phyloP scores from a whole-genome alignment of 352 stramenopile species.

The Pythium phragmitis region DNA sequence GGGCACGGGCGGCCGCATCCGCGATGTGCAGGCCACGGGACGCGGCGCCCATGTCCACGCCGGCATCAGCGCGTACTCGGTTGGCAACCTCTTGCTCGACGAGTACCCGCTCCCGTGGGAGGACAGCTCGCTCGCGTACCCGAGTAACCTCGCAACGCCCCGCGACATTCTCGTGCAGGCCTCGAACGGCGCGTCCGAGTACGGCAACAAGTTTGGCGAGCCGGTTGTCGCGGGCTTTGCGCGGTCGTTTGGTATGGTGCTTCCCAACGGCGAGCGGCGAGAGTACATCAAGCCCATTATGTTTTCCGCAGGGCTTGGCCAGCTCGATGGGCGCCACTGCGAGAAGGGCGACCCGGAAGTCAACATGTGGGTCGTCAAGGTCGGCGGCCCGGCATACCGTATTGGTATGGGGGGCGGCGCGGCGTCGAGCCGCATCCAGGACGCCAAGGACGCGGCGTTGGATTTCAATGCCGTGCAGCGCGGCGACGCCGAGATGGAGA shows the following conservation, averaged over 20 bases:
- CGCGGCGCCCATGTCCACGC: conserved; percentile 95
- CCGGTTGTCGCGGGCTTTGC: conserved; percentile 98
- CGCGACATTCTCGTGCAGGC: conserved; percentile 97
- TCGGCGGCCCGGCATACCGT: conserved; percentile 97
- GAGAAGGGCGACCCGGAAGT: conserved; percentile 93
- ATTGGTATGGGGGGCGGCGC: conserved; percentile 99
- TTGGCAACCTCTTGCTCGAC: conserved; percentile 96
- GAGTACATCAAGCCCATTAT: conserved; percentile 99
- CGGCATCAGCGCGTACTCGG: conserved; percentile 85
- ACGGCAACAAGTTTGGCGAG: conserved; percentile 99
- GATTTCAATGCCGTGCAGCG: conserved; percentile 99
- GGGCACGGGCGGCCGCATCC: conserved; percentile 96
- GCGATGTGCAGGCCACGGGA: conserved; percentile 98
- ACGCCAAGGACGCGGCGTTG: conserved; percentile 91
- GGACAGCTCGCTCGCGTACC: conserved; percentile 90
- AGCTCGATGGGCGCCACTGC: conserved; percentile 93
- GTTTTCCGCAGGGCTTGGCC: conserved; percentile 98
- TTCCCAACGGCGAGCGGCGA: conserved; percentile 94
- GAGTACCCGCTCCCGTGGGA: conserved; percentile 97
- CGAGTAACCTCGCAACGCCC: conserved; percentile 87
- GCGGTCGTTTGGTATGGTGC: conserved; percentile 95
- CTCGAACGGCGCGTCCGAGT: conserved; percentile 98
- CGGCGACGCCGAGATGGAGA: conserved; percentile 99
- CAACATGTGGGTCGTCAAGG: conserved; percentile 98
- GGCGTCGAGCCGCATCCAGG: conserved; percentile 95